A percentile compares a stretch with the other conserved stretches of the same genome.
phyloP scores from a whole-genome alignment of 768 basidiomycete species.

The Trametes gibbosa region DNA sequence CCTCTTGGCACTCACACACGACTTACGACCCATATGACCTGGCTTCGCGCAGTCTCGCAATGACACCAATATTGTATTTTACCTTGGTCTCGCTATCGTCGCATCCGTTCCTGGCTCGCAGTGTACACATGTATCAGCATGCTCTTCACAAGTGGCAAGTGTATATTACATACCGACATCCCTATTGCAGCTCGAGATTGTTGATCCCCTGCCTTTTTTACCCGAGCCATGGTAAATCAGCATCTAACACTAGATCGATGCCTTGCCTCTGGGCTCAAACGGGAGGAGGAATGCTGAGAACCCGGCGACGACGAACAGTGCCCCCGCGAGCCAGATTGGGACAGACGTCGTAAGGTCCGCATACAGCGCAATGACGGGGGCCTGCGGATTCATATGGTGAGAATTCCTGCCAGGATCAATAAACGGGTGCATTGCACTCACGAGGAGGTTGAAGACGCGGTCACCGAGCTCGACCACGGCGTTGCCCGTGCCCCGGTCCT shows the following conservation, averaged over 20 bases:
- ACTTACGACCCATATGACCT: conserved; percentile 1
- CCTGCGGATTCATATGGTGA: conserved; percentile 25
- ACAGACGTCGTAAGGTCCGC: conserved; percentile 44
- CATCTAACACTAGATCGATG: conserved; percentile 23
- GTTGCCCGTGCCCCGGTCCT: conserved; percentile 51
- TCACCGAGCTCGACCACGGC: conserved; percentile 47
- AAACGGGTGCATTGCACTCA: conserved; percentile 22
- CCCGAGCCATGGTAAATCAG: too few species aligned
- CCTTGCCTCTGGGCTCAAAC: conserved; percentile 56
- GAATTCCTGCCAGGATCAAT: too few species aligned
- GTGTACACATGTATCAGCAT: neutral
- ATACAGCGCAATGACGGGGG: conserved; percentile 49
- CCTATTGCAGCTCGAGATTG: neutral
- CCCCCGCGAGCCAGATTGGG: conserved; percentile 55
- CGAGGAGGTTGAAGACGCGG: conserved; percentile 57
- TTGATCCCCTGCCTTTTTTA: neutral
- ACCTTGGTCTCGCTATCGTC: neutral
- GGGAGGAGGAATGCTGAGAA: conserved; percentile 49
- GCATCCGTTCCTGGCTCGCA: neutral
- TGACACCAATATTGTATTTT: neutral
- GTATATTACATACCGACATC: neutral
- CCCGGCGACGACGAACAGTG: conserved; percentile 49
- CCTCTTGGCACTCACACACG: conserved; percentile 9
- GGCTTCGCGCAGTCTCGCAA: conserved; percentile 8
- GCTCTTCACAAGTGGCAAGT: neutral